A percentile compares a stretch with the other conserved stretches of the same genome.
These are phyloP conservation scores for Xylaria telfairii DNA, from an alignment of 495 filamentous ascomycete genomes.

Conservation along the genomic window DNA sequence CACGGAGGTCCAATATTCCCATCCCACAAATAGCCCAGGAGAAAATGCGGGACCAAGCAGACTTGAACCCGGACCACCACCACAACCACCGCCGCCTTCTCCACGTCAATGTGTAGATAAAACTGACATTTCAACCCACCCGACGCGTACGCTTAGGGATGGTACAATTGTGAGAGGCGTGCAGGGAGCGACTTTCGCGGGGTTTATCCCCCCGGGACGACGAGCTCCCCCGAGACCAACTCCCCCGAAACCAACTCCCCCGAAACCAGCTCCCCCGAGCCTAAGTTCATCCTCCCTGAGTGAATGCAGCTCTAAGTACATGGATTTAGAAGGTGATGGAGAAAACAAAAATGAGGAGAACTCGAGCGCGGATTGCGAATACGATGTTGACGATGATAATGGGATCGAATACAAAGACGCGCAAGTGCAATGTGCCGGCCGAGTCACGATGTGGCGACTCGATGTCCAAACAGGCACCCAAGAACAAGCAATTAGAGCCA, in stretches of 20 bases:
- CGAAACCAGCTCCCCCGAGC: too few relatives aligned
- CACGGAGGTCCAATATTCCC: too few relatives aligned
- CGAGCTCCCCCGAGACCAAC: background rate
- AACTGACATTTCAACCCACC: background rate
- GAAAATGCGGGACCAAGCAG: background rate
- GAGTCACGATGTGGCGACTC: too few relatives aligned
- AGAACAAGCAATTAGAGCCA: too few relatives aligned
- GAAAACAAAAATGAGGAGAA: too few relatives aligned
- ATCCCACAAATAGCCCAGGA: too few relatives aligned
- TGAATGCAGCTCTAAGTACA: background rate
- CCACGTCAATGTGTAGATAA: background rate
- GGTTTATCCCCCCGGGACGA: background rate
- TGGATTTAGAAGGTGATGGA: background rate
- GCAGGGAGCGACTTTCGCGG: constrained; percentile 13
- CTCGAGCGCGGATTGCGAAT: too few relatives aligned
- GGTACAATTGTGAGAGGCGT: constrained; percentile 5
- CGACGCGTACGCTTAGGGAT: background rate
- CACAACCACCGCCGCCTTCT: background rate
- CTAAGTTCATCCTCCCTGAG: too few relatives aligned
- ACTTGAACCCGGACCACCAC: background rate
- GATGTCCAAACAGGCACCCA: too few relatives aligned
- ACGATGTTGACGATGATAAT: too few relatives aligned
- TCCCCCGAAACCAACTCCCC: background rate
- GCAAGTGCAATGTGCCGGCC: too few relatives aligned
- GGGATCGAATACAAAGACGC: background rate